A percentile compares a stretch with the other conserved stretches of the same genome.
phyloP scores from a whole-genome alignment of 176 grass and related monocot species.

The Triticum turgidum region DNA sequence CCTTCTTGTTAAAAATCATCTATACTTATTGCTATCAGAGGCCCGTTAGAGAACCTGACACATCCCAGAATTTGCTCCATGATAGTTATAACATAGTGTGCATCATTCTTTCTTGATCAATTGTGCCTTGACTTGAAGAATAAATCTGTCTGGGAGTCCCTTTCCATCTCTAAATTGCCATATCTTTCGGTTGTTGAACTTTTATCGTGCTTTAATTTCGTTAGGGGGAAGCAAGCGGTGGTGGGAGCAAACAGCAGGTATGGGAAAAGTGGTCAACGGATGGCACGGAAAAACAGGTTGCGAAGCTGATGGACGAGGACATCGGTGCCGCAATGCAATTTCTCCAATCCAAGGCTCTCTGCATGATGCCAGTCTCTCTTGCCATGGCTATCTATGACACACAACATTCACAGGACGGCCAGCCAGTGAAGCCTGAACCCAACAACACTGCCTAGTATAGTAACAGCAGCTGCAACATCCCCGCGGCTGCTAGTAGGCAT shows the following conservation, averaged over 20 bases:
- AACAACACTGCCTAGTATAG: slow-evolving; percentile 80
- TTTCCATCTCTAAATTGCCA: slow-evolving; percentile 25
- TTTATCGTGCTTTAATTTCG: slow-evolving; percentile 47
- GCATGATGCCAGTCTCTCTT: slow-evolving; percentile 98
- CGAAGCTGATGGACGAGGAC: slow-evolving; percentile 95
- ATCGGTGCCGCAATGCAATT: slow-evolving; percentile 96
- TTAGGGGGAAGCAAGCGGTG: slow-evolving; percentile 85
- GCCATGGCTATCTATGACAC: slow-evolving; percentile 98
- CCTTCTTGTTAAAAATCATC: not conserved
- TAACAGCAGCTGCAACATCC: slow-evolving; percentile 33
- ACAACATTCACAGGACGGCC: slow-evolving; percentile 66
- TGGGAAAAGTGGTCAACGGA: slow-evolving; percentile 99
- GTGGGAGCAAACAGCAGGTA: slow-evolving; percentile 79
- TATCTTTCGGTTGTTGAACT: slow-evolving; percentile 43
- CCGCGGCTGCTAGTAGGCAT: slow-evolving; percentile 32
- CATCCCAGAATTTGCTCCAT: slow-evolving; percentile 1
- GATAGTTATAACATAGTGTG: not conserved
- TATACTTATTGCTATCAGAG: slow-evolving; percentile 13
- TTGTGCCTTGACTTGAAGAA: not conserved
- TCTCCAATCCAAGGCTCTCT: slow-evolving; percentile 96
- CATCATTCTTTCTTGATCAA: slow-evolving; percentile 24
- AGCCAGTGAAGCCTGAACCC: slow-evolving; percentile 87
- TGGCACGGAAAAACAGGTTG: slow-evolving; percentile 90
- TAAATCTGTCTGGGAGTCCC: slow-evolving; percentile 14
- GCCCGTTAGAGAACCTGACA: not conserved